Evolutionary conservation across 257 asterid genomes (phyloP).

Genomic region (Solanum paucissectum): DNA sequence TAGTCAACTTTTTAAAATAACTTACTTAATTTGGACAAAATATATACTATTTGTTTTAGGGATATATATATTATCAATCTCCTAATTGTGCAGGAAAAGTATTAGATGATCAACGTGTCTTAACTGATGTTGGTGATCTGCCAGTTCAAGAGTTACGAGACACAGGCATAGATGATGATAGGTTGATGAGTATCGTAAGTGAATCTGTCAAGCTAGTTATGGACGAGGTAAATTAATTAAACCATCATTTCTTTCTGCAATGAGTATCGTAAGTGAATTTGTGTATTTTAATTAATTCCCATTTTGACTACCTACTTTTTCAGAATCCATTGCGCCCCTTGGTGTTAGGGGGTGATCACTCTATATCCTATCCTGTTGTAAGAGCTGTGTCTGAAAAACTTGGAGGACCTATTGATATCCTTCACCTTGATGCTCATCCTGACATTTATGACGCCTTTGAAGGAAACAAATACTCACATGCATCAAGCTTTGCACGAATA

Average conservation of each 20-base stretch:
- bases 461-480: slow-evolving; percentile 95
- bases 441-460: slow-evolving; percentile 86
- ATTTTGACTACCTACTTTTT: neutral
- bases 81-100: slow-evolving; percentile 55
- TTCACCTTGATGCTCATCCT: slow-evolving; percentile 99
- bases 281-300: too few relatives aligned
- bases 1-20: neutral
- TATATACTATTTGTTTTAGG: neutral
- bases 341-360: slow-evolving; percentile 98
- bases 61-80: neutral
- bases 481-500: slow-evolving; percentile 91
- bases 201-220: slow-evolving; percentile 93
- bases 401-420: slow-evolving; percentile 93
- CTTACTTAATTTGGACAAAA: neutral
- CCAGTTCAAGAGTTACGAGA: slow-evolving; percentile 93
- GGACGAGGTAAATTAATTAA: slow-evolving; percentile 62
- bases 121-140: slow-evolving; percentile 91
- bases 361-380: slow-evolving; percentile 86
- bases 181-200: slow-evolving; percentile 68
- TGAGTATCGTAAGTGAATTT: too few relatives aligned
- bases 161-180: slow-evolving; percentile 84
- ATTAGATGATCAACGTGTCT: slow-evolving; percentile 66
- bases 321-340: slow-evolving; percentile 85
- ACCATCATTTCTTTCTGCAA: neutral
- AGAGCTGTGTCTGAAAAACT: slow-evolving; percentile 98